phyloP scores from a whole-genome alignment of 1,284 basidiomycete genomes.

The Sporisorium exsertum region DNA sequence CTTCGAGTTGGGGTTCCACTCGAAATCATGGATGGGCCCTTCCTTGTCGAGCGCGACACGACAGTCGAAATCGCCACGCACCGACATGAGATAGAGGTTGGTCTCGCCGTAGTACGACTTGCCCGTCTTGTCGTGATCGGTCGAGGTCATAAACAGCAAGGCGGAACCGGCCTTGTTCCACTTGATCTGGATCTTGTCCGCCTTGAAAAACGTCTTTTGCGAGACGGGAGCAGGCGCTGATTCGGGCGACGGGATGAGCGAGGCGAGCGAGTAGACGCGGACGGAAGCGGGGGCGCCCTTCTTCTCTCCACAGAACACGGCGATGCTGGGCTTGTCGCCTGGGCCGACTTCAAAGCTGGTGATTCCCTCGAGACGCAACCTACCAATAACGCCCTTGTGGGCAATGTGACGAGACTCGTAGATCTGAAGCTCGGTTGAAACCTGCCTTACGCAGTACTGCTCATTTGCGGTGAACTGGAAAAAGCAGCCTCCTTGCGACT shows the following conservation, averaged over 20 bases:
- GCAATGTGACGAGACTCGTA: slow-evolving; percentile 81
- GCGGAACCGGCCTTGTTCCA: slow-evolving; percentile 89
- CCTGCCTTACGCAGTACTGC: slow-evolving; percentile 85
- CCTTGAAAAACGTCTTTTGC: slow-evolving; percentile 94
- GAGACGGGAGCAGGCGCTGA: slow-evolving; percentile 73
- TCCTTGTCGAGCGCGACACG: slow-evolving; percentile 93
- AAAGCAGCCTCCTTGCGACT: slow-evolving; percentile 78
- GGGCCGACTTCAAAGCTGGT: slow-evolving; percentile 81
- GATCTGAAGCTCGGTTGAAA: slow-evolving; percentile 86
- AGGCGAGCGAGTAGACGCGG: slow-evolving; percentile 82
- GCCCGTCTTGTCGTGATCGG: slow-evolving; percentile 95
- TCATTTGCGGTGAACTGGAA: slow-evolving; percentile 93
- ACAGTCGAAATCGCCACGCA: slow-evolving; percentile 96
- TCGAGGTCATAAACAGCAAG: slow-evolving; percentile 85
- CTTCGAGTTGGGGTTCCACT: slow-evolving; percentile 92
- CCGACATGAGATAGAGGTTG: slow-evolving; percentile 89
- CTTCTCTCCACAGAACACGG: slow-evolving; percentile 92
- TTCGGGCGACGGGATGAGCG: slow-evolving; percentile 76
- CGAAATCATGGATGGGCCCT: slow-evolving; percentile 95
- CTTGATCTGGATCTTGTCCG: slow-evolving; percentile 91
- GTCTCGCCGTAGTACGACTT: slow-evolving; percentile 99
- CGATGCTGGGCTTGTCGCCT: slow-evolving; percentile 83
- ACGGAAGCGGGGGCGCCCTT: slow-evolving; percentile 94
- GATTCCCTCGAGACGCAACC: slow-evolving; percentile 84
- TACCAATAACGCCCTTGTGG: slow-evolving; percentile 81